Base-by-base conservation (phyloP, 768 basidiomycete genomes). In the Asterophora lycoperdoides region DNA sequence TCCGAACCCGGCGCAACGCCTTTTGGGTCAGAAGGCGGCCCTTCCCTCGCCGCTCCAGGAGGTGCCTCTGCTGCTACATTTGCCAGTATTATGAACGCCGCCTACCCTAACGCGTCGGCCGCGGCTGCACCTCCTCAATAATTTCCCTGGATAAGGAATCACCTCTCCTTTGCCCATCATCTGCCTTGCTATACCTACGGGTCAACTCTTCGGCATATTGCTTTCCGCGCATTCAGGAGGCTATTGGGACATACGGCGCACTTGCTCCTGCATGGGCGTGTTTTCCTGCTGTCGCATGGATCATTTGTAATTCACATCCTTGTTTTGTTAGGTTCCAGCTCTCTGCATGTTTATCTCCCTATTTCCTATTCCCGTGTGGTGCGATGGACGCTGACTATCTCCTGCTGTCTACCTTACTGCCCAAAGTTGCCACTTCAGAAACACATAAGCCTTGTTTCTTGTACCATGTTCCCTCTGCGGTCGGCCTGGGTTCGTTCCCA, bases 51-150 rank as follows among this genome's bases (percentile, higher is more conserved):
- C 41, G 48, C 63, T 20, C 33, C 63, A 26, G 47, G 66, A 18
- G 64, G 62, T 17, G 55, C 69, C 0, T 67, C 77, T 8, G 75
- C 80, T 2, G 68, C 81, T 20, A 76, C 81, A 45, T 78, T 85
- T 60, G 85, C 81, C 29, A 80, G 76, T 51, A 83, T 86, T 54
- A 80, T 86, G 82, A 79, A 82, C 56, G 82, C 23, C 23, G 23
- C 83, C n/a, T 84, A 83, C 61, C 74, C 80, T 8, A 32, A 9
- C 3, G 61, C 68, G 1, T 56, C 57, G 8, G 55, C 45, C 17
- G 54, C 38, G 5, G 26, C 55, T 13, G 39, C 46, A 10, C 54
- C 54, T 11, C 41, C 49, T n/a, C 51, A 59, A n/a, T 56, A 50
- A 34, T 33, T 20, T 20, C 32, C 9, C 26, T 14, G 29, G 10